phyloP scores from a whole-genome alignment of 441 rosid species.

The Euphorbia celastroides region DNA sequence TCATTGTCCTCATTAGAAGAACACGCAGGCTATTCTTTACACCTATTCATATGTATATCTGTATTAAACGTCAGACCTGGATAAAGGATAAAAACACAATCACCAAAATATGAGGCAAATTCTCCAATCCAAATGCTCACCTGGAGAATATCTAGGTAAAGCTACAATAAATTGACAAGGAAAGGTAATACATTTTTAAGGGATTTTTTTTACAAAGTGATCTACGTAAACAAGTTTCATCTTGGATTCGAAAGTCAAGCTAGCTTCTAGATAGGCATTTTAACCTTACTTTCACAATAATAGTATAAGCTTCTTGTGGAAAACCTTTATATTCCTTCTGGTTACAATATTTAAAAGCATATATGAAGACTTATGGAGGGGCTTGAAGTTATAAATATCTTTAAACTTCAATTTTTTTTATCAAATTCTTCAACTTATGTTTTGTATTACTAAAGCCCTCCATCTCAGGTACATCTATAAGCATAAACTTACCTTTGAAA shows the following conservation, averaged over 20 bases:
- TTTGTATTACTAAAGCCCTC: background rate
- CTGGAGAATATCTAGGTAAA: background rate
- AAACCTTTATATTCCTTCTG: background rate
- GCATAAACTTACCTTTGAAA: no score
- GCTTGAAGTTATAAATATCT: background rate
- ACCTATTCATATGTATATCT: background rate
- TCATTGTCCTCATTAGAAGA: background rate
- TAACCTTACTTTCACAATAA: background rate
- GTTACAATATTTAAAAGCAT: background rate
- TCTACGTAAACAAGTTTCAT: background rate
- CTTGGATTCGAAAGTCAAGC: background rate
- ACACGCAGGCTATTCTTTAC: background rate
- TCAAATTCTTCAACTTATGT: background rate
- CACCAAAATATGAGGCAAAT: background rate
- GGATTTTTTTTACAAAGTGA: background rate
- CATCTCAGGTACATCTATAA: background rate
- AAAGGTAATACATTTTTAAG: background rate
- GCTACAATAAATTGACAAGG: background rate
- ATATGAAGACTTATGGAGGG: background rate
- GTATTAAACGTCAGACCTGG: background rate
- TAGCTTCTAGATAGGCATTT: background rate
- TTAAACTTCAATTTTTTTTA: background rate
- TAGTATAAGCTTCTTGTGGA: background rate
- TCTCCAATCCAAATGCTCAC: background rate
- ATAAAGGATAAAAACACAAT: background rate